Evolutionary conservation across 345 rosid genomes (phyloP).

Genomic region (Boechera divaricarpa): DNA sequence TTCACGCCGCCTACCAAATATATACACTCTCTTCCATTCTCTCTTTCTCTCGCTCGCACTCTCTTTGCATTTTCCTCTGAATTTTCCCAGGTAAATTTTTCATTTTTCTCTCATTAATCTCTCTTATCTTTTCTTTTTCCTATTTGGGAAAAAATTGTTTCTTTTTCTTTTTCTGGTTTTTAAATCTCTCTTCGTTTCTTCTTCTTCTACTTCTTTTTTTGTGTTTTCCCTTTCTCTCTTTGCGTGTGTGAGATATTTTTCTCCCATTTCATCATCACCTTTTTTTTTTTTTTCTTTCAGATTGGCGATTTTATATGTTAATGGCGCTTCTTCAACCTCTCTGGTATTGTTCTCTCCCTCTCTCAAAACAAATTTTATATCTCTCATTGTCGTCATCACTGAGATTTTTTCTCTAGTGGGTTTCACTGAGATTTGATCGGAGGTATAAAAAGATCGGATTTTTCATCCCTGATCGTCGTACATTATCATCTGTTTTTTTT

Average conservation of each 20-base stretch:
- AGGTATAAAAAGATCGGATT: slow-evolving; percentile 17
- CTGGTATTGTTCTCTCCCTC: slow-evolving; percentile 25
- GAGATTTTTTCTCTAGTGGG: slow-evolving; percentile 15
- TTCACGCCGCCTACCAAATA: slow-evolving; percentile 73
- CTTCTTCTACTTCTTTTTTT: not conserved
- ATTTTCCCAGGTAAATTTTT: slow-evolving; percentile 19
- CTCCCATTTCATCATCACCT: slow-evolving; percentile 27
- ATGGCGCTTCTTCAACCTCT: slow-evolving; percentile 38
- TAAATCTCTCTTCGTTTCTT: slow-evolving; percentile 23
- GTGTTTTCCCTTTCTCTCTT: slow-evolving; percentile 33
- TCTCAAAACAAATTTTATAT: not conserved
- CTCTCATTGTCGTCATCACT: slow-evolving; percentile 33
- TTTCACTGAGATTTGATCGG: slow-evolving; percentile 40
- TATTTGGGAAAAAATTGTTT: not conserved
- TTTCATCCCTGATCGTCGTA: slow-evolving; percentile 25
- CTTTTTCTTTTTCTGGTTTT: slow-evolving; percentile 21
- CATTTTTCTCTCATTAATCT: not conserved
- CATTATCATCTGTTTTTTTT: slow-evolving; percentile 8
- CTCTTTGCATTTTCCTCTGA: slow-evolving; percentile 48
- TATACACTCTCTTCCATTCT: slow-evolving; percentile 38
- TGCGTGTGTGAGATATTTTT: slow-evolving; percentile 43
- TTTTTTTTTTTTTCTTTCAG: slow-evolving; percentile 1
- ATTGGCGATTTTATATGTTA: slow-evolving; percentile 31
- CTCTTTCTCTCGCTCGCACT: slow-evolving; percentile 48
- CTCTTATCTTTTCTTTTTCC: slow-evolving; percentile 42